A percentile compares a stretch with the other conserved stretches of the same genome.
phyloP scores from a whole-genome alignment of 495 filamentous ascomycete species.

The Pseudevernia furfuracea region DNA sequence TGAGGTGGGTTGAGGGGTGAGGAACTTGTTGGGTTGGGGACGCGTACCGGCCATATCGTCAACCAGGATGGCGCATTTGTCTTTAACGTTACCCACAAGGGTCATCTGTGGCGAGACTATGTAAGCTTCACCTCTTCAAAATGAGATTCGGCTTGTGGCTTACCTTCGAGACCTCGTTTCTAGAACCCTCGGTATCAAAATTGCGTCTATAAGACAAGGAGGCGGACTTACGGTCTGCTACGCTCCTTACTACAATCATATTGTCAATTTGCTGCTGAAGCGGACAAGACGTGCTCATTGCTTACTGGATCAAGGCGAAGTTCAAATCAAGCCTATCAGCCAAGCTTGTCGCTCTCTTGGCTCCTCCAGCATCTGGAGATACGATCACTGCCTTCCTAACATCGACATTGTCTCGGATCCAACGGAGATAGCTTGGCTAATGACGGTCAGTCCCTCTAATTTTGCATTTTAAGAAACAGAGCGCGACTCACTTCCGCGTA shows the following conservation, averaged over 20 bases:
- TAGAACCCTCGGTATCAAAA: not conserved
- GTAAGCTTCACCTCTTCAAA: not conserved
- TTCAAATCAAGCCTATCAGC: constrained; percentile 61
- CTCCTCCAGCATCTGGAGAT: constrained; percentile 91
- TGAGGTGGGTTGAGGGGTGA: constrained; percentile 41
- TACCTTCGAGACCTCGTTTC: constrained; percentile 2
- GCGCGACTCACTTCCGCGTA: constrained; percentile 58
- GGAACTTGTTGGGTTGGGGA: constrained; percentile 45
- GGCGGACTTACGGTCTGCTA: constrained; percentile 84
- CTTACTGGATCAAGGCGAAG: constrained; percentile 88
- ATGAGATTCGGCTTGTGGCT: not conserved
- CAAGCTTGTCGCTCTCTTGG: constrained; percentile 66
- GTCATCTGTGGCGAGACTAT: constrained; percentile 59
- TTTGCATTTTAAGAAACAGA: not conserved
- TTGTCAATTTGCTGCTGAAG: not conserved
- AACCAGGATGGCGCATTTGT: constrained; percentile 66
- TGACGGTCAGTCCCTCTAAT: constrained; percentile 63
- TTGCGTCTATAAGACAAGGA: not conserved
- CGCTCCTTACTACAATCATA: constrained; percentile 62
- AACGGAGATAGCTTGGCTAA: constrained; percentile 35
- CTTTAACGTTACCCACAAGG: constrained; percentile 56
- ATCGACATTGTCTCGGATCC: constrained; percentile 80
- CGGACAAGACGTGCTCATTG: too few relatives aligned
- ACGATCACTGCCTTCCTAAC: constrained; percentile 87
- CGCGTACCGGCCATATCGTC: constrained; percentile 52